A percentile compares a stretch with the other conserved stretches of the same genome.
These are phyloP conservation scores for Neoboletus brunneissimus DNA, from an alignment of 768 basidiomycete genomes.

Conservation along the genomic window DNA sequence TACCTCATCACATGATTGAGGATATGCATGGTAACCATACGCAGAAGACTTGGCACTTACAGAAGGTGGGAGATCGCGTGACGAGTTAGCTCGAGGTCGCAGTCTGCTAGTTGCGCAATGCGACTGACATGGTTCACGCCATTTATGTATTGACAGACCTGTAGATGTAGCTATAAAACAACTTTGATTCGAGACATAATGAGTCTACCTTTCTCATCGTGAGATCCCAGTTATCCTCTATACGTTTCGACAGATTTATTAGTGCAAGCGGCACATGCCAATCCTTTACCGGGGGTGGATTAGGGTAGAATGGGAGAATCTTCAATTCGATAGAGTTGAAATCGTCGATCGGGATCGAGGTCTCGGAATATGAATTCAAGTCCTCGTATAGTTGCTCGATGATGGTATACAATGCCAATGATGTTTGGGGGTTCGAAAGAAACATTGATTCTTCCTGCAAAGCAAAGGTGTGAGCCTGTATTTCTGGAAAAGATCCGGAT, in stretches of 20 bases:
- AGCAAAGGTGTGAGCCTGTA: constrained; percentile 2
- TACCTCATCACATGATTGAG: constrained; percentile 51
- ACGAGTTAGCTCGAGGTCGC: constrained; percentile 76
- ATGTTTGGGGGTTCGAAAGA: constrained; percentile 70
- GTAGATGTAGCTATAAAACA: not conserved
- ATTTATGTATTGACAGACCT: constrained; percentile 78
- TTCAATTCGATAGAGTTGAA: constrained; percentile 96
- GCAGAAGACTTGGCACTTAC: constrained; percentile 43
- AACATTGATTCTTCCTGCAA: constrained; percentile 83
- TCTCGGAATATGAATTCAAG: constrained; percentile 95
- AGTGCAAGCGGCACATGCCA: constrained; percentile 96
- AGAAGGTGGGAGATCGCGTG: constrained; percentile 89
- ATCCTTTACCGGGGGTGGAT: constrained; percentile 83
- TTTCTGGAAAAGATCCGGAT: constrained; percentile 3
- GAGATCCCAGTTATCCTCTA: constrained; percentile 94
- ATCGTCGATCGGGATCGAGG: constrained; percentile 84
- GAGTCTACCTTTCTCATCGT: constrained; percentile 81
- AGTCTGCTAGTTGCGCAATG: constrained; percentile 90
- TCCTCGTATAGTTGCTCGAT: constrained; percentile 97
- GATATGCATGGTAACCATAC: not conserved
- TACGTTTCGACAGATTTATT: constrained; percentile 74
- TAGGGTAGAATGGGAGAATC: constrained; percentile 95
- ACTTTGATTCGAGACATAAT: not conserved
- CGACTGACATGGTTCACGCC: constrained; percentile 89
- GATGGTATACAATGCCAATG: constrained; percentile 70